Percentiles rank a stretch among this genome's conserved stretches.
Evolutionary conservation across 2,329 filamentous ascomycete genomes (phyloP).

Genomic region (Pseudogymnoascus sp.): DNA sequence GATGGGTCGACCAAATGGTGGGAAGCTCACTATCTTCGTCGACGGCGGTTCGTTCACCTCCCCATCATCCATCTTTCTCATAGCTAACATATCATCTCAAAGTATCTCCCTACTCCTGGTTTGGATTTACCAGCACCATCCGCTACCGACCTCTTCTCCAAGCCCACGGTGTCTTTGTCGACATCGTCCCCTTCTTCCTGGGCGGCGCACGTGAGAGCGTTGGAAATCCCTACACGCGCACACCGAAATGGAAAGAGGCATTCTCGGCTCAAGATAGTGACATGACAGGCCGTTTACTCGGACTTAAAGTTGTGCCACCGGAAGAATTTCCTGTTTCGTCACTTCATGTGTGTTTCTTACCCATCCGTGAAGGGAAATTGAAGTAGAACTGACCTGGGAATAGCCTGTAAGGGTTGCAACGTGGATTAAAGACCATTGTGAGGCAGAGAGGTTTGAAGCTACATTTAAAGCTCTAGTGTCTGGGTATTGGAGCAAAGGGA

Average conservation of each 20-base stretch:
- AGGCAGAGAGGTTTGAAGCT: conserved; percentile 12
- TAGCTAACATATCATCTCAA: not conserved
- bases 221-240: conserved; percentile 15
- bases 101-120: conserved; percentile 20
- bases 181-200: conserved; percentile 18
- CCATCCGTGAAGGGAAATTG: not conserved
- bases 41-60: conserved; percentile 14
- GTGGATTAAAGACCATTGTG: conserved; percentile 14
- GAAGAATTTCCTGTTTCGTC: conserved; percentile 14
- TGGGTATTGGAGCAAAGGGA: conserved; percentile 15
- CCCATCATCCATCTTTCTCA: not conserved
- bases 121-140: conserved; percentile 15
- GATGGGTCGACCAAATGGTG: not conserved
- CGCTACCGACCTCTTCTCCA: conserved; percentile 13
- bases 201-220: conserved; percentile 15
- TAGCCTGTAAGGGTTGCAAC: conserved; percentile 17
- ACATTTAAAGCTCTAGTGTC: conserved; percentile 15
- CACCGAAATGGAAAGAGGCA: conserved; percentile 15
- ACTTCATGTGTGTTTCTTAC: not conserved
- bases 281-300: conserved; percentile 14
- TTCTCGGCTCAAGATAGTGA: conserved; percentile 15
- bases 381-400: not conserved
- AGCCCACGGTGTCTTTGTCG: conserved; percentile 14
- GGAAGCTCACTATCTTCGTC: conserved; percentile 14
- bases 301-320: conserved; percentile 15